Evolutionary conservation across 306 rosid species (phyloP).

Genomic region (Hippophae rhamnoides): DNA sequence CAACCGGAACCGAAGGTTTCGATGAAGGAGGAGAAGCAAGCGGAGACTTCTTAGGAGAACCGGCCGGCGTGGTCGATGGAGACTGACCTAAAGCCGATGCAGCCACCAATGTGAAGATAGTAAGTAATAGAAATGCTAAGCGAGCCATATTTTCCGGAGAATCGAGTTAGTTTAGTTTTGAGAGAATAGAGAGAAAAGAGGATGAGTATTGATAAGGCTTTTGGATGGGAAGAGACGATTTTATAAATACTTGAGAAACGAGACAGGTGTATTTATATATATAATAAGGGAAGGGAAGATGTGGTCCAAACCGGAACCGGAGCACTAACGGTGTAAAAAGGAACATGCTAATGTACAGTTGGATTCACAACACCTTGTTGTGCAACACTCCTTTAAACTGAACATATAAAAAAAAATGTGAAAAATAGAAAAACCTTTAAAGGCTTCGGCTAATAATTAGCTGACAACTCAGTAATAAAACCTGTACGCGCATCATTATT

Average conservation of each 20-base stretch:
- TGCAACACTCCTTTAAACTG: background rate
- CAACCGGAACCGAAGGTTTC: slow-evolving; percentile 12
- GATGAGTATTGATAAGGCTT: background rate
- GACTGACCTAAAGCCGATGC: slow-evolving; percentile 29
- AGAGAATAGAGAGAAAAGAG: background rate
- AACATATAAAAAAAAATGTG: background rate
- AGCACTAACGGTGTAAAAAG: slow-evolving; percentile 20
- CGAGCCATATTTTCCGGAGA: slow-evolving; percentile 35
- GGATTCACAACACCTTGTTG: slow-evolving; percentile 7
- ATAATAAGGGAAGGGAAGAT: background rate
- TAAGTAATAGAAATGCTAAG: slow-evolving; percentile 19
- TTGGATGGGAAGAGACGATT: background rate
- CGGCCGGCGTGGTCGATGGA: slow-evolving; percentile 30
- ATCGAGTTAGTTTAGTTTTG: background rate
- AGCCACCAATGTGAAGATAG: slow-evolving; percentile 26
- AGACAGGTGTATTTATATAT: background rate
- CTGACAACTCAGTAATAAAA: slow-evolving; percentile 6
- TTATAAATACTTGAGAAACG: background rate
- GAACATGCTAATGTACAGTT: background rate
- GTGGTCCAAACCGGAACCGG: slow-evolving; percentile 20
- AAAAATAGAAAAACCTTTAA: no score
- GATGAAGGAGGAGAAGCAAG: slow-evolving; percentile 9
- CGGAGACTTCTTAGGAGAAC: slow-evolving; percentile 23
- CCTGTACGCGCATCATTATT: background rate
- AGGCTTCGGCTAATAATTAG: background rate